Conservation (phyloP, 305 asterid genomes). For the Solanum hybrid region DNA sequence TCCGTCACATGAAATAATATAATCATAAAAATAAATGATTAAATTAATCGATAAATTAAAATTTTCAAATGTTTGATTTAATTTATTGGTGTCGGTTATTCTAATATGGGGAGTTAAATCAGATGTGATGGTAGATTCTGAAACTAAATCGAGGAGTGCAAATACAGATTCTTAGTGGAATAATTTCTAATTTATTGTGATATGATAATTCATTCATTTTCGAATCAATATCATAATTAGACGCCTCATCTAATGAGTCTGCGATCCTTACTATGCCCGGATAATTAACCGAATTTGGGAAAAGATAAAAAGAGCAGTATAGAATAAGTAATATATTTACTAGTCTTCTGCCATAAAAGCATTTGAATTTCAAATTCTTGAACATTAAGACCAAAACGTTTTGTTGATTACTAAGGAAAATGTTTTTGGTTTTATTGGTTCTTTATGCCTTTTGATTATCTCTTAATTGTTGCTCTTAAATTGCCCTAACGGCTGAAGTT, state of each 20-base stretch:
- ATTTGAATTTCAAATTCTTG: not conserved
- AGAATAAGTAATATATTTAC: not conserved
- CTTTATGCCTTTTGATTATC: not conserved
- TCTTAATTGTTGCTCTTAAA: not conserved
- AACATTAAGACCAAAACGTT: not conserved
- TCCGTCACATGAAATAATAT: too few species aligned
- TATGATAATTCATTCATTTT: not conserved
- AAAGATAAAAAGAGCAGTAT: not conserved
- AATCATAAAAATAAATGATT: not conserved
- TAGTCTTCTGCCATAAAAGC: not conserved
- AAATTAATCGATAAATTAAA: not conserved
- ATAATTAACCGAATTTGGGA: not conserved
- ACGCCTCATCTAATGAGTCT: not conserved
- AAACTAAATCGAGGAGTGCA: not conserved
- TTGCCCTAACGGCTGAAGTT: not conserved
- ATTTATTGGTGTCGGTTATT: not conserved
- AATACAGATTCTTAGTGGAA: not conserved
- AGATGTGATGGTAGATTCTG: not conserved
- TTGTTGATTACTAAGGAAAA: not conserved
- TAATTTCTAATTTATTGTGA: not conserved
- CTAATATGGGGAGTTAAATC: not conserved
- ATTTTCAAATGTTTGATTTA: not conserved
- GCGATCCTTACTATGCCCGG: not conserved
- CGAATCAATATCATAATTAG: not conserved
- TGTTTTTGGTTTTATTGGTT: not conserved